Percentiles rank a stretch among this genome's conserved stretches.
phyloP scores from a whole-genome alignment of 148 eudicot genomes.

The Persicaria maculosa region DNA sequence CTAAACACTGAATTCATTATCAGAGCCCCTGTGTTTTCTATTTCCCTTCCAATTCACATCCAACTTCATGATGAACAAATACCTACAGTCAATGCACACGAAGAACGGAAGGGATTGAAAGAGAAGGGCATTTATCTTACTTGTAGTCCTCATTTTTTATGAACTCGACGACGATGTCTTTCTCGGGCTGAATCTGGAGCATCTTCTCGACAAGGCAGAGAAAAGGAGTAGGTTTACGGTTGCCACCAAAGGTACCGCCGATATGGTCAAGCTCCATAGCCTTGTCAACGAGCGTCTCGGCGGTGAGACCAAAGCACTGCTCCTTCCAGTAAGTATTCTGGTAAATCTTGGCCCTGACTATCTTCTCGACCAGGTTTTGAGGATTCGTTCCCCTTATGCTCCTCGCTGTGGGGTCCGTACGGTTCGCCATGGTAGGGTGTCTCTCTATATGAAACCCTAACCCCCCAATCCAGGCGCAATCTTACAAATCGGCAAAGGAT shows the following conservation, averaged over 20 bases:
- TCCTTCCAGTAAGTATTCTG: constrained; percentile 91
- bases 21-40: background rate
- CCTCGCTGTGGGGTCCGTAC: constrained; percentile 86
- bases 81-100: background rate
- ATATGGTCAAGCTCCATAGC: constrained; percentile 98
- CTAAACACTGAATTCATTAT: background rate
- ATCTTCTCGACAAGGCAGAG: constrained; percentile 88
- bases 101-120: background rate
- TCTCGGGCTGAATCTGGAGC: constrained; percentile 98
- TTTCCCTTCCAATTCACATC: background rate
- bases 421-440: constrained; percentile 74
- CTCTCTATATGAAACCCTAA: constrained; percentile 14
- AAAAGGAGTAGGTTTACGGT: constrained; percentile 86
- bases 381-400: constrained; percentile 95
- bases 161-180: constrained; percentile 87
- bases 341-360: constrained; percentile 75
- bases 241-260: constrained; percentile 88
- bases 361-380: constrained; percentile 90
- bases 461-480: constrained; percentile 10
- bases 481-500: background rate
- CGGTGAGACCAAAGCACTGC: constrained; percentile 94
- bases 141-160: constrained; percentile 86
- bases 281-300: constrained; percentile 96
- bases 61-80: background rate
- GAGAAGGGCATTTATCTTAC: constrained; percentile 21